phyloP scores from a whole-genome alignment of 2,329 filamentous ascomycete species.

The Microsporum ferrugineum region DNA sequence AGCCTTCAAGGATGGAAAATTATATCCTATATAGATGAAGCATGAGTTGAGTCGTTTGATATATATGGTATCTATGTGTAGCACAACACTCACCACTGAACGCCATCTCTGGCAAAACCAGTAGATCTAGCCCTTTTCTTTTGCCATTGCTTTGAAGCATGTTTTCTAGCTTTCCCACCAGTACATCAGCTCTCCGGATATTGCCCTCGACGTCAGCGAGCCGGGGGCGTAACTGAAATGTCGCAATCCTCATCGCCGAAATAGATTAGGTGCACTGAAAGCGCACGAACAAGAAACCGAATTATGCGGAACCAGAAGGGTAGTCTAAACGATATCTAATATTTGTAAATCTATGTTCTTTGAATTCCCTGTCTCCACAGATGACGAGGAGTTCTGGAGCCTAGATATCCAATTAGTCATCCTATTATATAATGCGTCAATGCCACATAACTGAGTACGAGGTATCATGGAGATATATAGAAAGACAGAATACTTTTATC shows the following conservation, averaged over 20 bases:
- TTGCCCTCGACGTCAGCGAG: constrained; percentile 37
- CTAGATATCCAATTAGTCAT: too few species aligned
- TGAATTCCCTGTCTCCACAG: too few species aligned
- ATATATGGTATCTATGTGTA: background rate
- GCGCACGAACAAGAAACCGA: too few species aligned
- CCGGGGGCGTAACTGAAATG: constrained; percentile 35
- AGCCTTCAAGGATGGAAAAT: constrained; percentile 47
- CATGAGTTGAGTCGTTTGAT: background rate
- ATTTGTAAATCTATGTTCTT: too few species aligned
- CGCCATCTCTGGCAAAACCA: constrained; percentile 52
- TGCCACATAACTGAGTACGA: too few species aligned
- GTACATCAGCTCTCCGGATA: constrained; percentile 32
- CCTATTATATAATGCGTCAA: too few species aligned
- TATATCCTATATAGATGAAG: constrained; percentile 43
- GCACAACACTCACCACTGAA: constrained; percentile 41
- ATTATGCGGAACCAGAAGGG: too few species aligned
- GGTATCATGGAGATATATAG: too few species aligned
- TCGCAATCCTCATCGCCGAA: constrained; percentile 35
- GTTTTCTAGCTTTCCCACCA: constrained; percentile 30
- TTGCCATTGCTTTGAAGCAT: constrained; percentile 13
- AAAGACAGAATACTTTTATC: too few species aligned
- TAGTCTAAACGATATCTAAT: too few species aligned
- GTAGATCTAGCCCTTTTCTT: constrained; percentile 37
- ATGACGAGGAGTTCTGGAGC: too few species aligned
- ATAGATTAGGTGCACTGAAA: too few species aligned